Evolutionary conservation across 1,284 basidiomycete genomes (phyloP), one percentile per base, ranked within the genome.

Genomic region (Amylostereum areolatum): DNA sequence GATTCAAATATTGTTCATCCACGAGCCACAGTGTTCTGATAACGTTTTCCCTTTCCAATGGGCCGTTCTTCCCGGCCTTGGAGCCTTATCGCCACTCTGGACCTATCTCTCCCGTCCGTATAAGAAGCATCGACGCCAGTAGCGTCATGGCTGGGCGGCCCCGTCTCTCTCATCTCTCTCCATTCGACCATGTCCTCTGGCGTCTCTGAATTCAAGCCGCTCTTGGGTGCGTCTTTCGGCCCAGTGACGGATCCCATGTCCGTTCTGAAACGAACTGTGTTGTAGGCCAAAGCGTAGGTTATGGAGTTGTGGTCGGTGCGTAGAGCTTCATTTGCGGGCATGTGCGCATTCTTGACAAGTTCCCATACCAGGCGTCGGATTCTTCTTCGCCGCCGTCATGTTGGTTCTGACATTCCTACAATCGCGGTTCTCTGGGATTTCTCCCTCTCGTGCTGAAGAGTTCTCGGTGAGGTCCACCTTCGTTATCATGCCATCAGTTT

Each of bases 361-460:
- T 12, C 25, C 6, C n/a, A 5, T 11, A 48, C 12, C 42, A 73
- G 74, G 74, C 41, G 73, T 76, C 43, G 74, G 74, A 2, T 75
- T 76, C 59, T 75, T 76, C 62, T 75, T 77, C 46, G 72, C 74
- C 0, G 66, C 66, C 18, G 42, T 77, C 33, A 77, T 75, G 74
- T 60, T 75, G 6, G 55, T 67, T 10, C 60, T 75, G 52, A 76
- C 75, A 0, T 58, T 59, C 5, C 59, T 77, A 3, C 75, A 76
- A 70, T 58, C 66, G n/a, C 73, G 70, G 55, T 77, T 74, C 53
- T 73, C 71, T n/a, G 64, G 66, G 46, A 71, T 68, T 46, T 75
- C 73, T 1, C 73, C 73, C 9, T 61, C 65, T 4, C 72, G 71
- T 1, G 75, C 79, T 0, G 77, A 81, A 52, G 81, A 83, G 55